Evolutionary conservation across 768 basidiomycete species (phyloP), one percentile per base, ranked within the genome.

Genomic region (Leccinellum rugosiceps): DNA sequence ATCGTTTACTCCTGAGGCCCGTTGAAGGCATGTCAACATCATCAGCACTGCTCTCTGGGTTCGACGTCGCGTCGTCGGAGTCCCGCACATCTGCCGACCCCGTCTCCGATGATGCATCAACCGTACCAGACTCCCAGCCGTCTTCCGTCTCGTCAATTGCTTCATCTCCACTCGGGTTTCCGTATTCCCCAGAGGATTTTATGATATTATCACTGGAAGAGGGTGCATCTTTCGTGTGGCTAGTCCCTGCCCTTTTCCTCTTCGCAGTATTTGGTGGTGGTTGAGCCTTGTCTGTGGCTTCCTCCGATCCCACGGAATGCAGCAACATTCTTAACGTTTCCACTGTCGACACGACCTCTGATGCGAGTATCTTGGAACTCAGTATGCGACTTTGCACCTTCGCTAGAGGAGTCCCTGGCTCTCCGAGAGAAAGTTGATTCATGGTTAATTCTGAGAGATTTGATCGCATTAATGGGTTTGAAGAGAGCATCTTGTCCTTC

Each of bases 301-400:
- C 62, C 47, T 34, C 56, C 32, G 32, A 48, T 52, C 62, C 49
- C n/a, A 49, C 31, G 15, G 32, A 45, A 30, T 75, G 61, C 14
- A 85, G 56, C 30, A 83, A 60, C 15, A 71, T 65, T 56, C 75
- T 76, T 6, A 93, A 68, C 50, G 77, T 75, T 10, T 77, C 77
- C 2, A 94, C 66, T 14, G 82, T 79, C 23, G 70, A 68, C 7
- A 74, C 73, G 2, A 92, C 76, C 60, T 82, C 83, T 3, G 77
- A 74, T 1, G 90, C 85, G 11, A 94, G 74, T n/a, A 78, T 70
- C 68, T 90, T 93, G 4, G 88, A 88, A 65, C 91, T 94, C 43
- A 89, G 76, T 9, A 96, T 73, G 35, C 88, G 83, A 58, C 80
- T 84, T 63, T 88, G 86, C 1, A 88, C 80, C 72, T 88, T 90